These are phyloP conservation scores for Phytophthora quininea DNA, from an alignment of 352 stramenopile genomes.

Conservation along the genomic window DNA sequence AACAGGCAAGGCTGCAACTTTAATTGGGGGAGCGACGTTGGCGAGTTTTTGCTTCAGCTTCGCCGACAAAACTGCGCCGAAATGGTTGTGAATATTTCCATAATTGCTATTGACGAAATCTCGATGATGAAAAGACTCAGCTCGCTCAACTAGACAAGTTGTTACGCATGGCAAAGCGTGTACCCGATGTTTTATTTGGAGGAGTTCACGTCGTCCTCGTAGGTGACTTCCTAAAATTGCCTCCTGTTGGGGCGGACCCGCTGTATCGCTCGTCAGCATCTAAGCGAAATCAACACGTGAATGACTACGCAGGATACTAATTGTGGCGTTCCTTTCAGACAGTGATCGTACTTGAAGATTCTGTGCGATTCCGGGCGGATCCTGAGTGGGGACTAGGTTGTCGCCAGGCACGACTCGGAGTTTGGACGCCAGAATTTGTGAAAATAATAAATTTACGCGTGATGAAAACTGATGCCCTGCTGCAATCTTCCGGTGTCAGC, in stretches of 20 bases:
- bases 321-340: constrained; percentile 4
- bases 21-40: constrained; percentile 8
- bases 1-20: constrained; percentile 9
- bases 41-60: constrained; percentile 4
- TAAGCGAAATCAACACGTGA: not conserved
- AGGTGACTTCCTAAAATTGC: constrained; percentile 7
- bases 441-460: constrained; percentile 22
- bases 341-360: constrained; percentile 16
- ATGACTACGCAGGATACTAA: constrained; percentile 2
- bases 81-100: not conserved
- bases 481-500: not conserved
- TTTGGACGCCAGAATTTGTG: constrained; percentile 27
- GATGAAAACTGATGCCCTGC: not conserved
- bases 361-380: constrained; percentile 24
- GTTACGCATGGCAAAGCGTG: constrained; percentile 1
- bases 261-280: not conserved
- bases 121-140: constrained; percentile 13
- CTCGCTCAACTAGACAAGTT: constrained; percentile 3
- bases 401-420: constrained; percentile 18
- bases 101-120: constrained; percentile 17
- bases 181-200: constrained; percentile 8
- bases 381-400: constrained; percentile 33
- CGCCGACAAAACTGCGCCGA: not conserved
- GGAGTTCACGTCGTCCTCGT: constrained; percentile 5
- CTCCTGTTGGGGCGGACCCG: constrained; percentile 2